Conservation (phyloP, 441 rosid species). For the Adansonia gregorii region DNA sequence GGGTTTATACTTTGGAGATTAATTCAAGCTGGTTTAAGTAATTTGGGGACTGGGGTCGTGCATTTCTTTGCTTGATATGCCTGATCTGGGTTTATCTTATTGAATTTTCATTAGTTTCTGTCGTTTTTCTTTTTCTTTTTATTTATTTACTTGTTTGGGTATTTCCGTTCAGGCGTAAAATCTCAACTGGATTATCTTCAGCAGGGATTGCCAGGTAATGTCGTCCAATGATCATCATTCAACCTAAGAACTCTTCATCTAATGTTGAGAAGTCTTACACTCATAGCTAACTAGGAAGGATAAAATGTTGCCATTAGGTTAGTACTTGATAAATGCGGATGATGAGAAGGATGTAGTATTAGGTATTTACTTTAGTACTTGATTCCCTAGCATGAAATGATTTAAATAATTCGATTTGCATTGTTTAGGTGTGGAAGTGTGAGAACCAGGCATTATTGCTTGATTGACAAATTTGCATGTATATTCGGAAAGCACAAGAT, state of each 20-base stretch:
- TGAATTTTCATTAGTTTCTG: neutral
- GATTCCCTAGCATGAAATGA: neutral
- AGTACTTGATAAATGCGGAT: neutral
- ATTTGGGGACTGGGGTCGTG: conserved; percentile 3
- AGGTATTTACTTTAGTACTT: neutral
- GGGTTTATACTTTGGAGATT: conserved; percentile 2
- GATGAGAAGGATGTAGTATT: neutral
- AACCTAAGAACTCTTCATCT: neutral
- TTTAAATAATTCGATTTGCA: neutral
- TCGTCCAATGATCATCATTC: conserved; percentile 6
- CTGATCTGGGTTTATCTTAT: conserved; percentile 1
- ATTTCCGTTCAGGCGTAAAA: conserved; percentile 63
- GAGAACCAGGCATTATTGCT: neutral
- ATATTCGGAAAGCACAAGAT: neutral
- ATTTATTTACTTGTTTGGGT: conserved; percentile 10
- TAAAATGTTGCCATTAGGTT: neutral
- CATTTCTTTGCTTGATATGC: neutral
- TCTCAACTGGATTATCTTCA: conserved; percentile 81
- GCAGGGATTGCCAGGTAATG: conserved; percentile 75
- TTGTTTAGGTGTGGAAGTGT: neutral
- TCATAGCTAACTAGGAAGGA: neutral
- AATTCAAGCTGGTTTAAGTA: conserved; percentile 12
- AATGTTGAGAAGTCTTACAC: neutral
- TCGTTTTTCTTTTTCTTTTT: neutral
- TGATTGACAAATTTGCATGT: neutral